A percentile compares a stretch with the other conserved stretches of the same genome.
These are phyloP conservation scores for Peltaster fructicola DNA, from an alignment of 2,329 filamentous ascomycete genomes.

Conservation along the genomic window DNA sequence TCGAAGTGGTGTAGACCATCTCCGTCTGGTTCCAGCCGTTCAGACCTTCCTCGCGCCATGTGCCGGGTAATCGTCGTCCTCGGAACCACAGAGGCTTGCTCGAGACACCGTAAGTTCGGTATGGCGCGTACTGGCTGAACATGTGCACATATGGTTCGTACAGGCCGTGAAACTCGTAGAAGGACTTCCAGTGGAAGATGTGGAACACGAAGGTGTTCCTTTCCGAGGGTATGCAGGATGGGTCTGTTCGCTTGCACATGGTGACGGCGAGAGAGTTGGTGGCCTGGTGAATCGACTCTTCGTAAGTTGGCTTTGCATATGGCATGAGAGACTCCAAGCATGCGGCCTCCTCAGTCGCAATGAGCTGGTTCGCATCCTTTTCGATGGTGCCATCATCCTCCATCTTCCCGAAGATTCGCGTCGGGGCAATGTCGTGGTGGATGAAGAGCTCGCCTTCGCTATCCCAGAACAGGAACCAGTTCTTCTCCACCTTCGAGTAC, in stretches of 20 bases:
- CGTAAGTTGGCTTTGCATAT: too few relatives aligned
- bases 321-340: constrained; percentile 34
- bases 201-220: constrained; percentile 38
- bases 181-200: constrained; percentile 39
- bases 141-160: constrained; percentile 41
- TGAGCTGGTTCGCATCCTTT: constrained; percentile 27
- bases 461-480: constrained; percentile 47
- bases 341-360: constrained; percentile 21
- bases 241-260: constrained; percentile 33
- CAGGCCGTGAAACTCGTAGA: constrained; percentile 26
- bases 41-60: too few relatives aligned
- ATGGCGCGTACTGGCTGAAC: constrained; percentile 32
- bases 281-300: too few relatives aligned
- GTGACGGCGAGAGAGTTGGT: constrained; percentile 42
- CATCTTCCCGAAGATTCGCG: constrained; percentile 33
- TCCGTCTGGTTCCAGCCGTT: constrained; percentile 22
- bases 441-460: constrained; percentile 26
- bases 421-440: constrained; percentile 36
- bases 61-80: constrained; percentile 25
- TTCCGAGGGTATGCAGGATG: constrained; percentile 24
- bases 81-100: constrained; percentile 37
- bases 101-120: constrained; percentile 33
- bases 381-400: constrained; percentile 29
- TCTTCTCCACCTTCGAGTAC: constrained; percentile 36
- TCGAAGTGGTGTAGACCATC: constrained; percentile 41